Conservation (phyloP, 768 basidiomycete species). For the Russula brevipes region DNA sequence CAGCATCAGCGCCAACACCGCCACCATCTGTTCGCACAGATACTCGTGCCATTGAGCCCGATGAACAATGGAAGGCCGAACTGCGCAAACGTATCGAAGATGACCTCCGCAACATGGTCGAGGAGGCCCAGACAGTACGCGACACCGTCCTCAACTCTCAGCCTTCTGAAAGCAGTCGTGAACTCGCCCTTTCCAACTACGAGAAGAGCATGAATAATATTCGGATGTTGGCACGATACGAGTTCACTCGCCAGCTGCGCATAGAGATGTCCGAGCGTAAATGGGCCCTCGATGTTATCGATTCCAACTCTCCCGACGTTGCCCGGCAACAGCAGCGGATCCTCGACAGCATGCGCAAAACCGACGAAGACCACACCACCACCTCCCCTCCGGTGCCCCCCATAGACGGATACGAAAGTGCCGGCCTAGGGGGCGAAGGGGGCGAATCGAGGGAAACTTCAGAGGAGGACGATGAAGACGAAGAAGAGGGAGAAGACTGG, state of each 20-base stretch:
- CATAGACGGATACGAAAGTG: too few species aligned
- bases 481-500: background rate
- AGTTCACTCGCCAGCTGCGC: constrained; percentile 14
- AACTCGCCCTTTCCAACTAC: constrained; percentile 4
- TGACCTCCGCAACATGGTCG: constrained; percentile 11
- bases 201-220: constrained; percentile 17
- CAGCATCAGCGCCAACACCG: constrained; percentile 3
- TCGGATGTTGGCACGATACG: constrained; percentile 12
- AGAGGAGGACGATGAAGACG: constrained; percentile 9
- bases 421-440: too few species aligned
- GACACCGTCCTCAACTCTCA: constrained; percentile 6
- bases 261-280: constrained; percentile 18
- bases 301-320: constrained; percentile 13
- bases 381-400: too few species aligned
- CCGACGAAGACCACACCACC: background rate
- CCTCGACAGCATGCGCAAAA: constrained; percentile 20
- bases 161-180: constrained; percentile 1
- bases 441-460: background rate
- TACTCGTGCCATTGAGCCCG: constrained; percentile 12
- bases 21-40: constrained; percentile 10
- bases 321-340: constrained; percentile 21
- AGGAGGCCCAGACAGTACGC: constrained; percentile 8
- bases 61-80: constrained; percentile 22
- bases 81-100: constrained; percentile 15
- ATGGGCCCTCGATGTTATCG: constrained; percentile 13